These are phyloP conservation scores for Penicillium sp. DNA, from an alignment of 2,329 filamentous ascomycete genomes.

Conservation along the genomic window DNA sequence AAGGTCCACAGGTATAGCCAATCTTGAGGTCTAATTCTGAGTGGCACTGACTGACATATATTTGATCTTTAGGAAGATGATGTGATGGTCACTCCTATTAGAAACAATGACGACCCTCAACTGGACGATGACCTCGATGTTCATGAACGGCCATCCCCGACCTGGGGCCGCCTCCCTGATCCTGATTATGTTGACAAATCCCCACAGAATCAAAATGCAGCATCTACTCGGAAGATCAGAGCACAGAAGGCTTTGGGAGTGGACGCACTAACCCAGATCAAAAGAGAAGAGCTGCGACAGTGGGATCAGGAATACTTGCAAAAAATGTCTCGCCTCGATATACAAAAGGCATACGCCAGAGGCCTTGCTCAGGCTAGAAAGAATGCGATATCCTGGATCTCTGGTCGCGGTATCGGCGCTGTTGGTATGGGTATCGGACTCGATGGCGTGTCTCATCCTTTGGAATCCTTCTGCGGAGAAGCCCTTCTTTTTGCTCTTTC, in stretches of 20 bases:
- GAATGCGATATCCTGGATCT: conserved; percentile 60
- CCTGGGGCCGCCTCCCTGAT: conserved; percentile 17
- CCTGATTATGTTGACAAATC: conserved; percentile 17
- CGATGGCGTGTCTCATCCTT: conserved; percentile 43
- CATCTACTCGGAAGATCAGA: conserved; percentile 21
- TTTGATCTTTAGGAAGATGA: not conserved
- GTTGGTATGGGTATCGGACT: conserved; percentile 47
- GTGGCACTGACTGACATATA: not conserved
- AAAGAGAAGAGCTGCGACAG: conserved; percentile 52
- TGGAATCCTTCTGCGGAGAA: conserved; percentile 58
- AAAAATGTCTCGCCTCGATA: conserved; percentile 55
- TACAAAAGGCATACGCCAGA: conserved; percentile 43
- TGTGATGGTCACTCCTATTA: not conserved
- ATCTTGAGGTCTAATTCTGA: conserved; percentile 12
- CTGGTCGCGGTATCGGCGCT: conserved; percentile 54
- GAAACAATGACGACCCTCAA: not conserved
- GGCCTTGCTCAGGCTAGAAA: conserved; percentile 51
- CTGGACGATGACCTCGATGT: conserved; percentile 17
- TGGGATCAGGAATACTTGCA: conserved; percentile 57
- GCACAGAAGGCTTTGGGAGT: conserved; percentile 39
- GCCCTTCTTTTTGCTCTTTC: conserved; percentile 49
- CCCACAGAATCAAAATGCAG: not conserved
- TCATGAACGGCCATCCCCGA: conserved; percentile 26
- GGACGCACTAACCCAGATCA: conserved; percentile 51
- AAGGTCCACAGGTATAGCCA: conserved; percentile 32